Percentiles rank a stretch among this genome's conserved stretches.
phyloP scores from a whole-genome alignment of 2,329 filamentous ascomycete genomes.

The Stemphylium vesicarium region DNA sequence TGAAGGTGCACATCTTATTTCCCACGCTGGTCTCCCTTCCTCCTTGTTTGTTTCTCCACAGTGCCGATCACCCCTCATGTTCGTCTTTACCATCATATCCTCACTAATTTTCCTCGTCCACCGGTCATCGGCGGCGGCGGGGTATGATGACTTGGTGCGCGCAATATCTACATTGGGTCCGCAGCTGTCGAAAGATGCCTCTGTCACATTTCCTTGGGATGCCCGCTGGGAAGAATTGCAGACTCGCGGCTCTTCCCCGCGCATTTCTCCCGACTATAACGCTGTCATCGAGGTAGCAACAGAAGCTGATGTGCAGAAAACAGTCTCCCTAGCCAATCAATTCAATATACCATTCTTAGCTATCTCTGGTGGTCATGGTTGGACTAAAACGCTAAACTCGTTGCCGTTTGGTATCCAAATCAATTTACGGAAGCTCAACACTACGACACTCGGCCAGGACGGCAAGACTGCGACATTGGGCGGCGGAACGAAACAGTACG shows the following conservation, averaged over 20 bases:
- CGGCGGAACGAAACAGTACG: constrained; percentile 32
- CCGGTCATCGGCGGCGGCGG: not conserved
- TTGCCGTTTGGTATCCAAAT: constrained; percentile 40
- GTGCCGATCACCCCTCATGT: not conserved
- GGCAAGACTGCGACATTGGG: constrained; percentile 38
- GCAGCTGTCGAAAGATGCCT: constrained; percentile 16
- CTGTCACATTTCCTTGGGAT: constrained; percentile 22
- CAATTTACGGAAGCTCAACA: constrained; percentile 41
- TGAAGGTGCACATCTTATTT: not conserved
- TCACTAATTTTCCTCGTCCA: not conserved
- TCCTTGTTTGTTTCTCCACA: not conserved
- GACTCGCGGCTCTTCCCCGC: constrained; percentile 24
- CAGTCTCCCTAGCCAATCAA: constrained; percentile 15
- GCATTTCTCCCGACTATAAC: constrained; percentile 21
- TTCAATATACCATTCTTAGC: constrained; percentile 46
- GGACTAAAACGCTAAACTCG: constrained; percentile 28
- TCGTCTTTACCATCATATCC: not conserved
- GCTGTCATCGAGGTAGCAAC: constrained; percentile 25
- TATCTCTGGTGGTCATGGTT: constrained; percentile 46
- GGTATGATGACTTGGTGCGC: not conserved
- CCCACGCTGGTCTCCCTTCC: not conserved
- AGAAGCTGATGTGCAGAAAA: constrained; percentile 23
- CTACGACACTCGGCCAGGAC: constrained; percentile 22
- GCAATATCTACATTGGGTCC: not conserved
- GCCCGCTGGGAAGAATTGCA: constrained; percentile 20